These are phyloP conservation scores for Graphilbum fragrans DNA, from an alignment of 2,329 filamentous ascomycete species.

Conservation along the genomic window DNA sequence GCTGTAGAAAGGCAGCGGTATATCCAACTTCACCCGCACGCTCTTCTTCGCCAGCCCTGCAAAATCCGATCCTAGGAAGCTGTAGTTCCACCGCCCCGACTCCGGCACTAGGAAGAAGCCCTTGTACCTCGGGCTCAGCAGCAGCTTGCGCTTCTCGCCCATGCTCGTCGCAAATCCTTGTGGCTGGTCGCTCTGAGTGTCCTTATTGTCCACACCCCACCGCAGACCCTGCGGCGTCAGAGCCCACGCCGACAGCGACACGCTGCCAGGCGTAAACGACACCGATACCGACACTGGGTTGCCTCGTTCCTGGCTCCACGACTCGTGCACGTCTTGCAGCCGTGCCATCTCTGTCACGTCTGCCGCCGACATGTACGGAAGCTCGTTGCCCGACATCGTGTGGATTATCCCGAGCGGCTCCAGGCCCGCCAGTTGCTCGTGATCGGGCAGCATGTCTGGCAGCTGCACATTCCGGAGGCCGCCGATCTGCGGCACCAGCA, in stretches of 20 bases:
- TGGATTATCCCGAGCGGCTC: slow-evolving; percentile 94
- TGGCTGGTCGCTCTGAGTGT: slow-evolving; percentile 82
- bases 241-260: slow-evolving; percentile 87
- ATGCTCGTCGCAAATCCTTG: slow-evolving; percentile 85
- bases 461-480: slow-evolving; percentile 86
- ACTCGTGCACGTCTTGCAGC: slow-evolving; percentile 68
- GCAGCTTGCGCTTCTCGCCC: slow-evolving; percentile 88
- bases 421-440: slow-evolving; percentile 75
- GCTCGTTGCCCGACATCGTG: slow-evolving; percentile 87
- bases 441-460: slow-evolving; percentile 78
- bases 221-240: slow-evolving; percentile 87
- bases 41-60: slow-evolving; percentile 80
- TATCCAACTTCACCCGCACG: slow-evolving; percentile 87
- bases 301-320: slow-evolving; percentile 58
- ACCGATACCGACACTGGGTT: slow-evolving; percentile 93
- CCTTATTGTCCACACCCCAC: slow-evolving; percentile 95
- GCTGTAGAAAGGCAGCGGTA: slow-evolving; percentile 80
- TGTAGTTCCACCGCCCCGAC: slow-evolving; percentile 89
- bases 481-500: slow-evolving; percentile 95
- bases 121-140: slow-evolving; percentile 85
- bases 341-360: slow-evolving; percentile 92
- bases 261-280: slow-evolving; percentile 91
- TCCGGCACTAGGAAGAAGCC: slow-evolving; percentile 96
- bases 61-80: slow-evolving; percentile 90
- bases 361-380: slow-evolving; percentile 88